These are phyloP conservation scores for Leccinum huronense DNA, from an alignment of 1,284 basidiomycete species.

Conservation along the genomic window DNA sequence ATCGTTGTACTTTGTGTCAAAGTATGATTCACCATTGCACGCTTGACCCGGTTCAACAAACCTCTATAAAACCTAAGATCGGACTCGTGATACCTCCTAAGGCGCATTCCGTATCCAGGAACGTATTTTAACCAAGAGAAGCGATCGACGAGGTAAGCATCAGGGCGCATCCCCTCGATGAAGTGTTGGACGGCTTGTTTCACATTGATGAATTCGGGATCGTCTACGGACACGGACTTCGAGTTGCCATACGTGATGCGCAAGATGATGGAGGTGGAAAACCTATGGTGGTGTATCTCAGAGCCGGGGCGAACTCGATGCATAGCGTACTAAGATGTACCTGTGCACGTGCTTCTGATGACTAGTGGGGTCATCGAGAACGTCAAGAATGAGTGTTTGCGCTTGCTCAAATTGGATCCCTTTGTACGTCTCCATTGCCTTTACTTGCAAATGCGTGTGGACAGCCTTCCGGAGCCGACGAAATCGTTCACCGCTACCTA, in stretches of 20 bases:
- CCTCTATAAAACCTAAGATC: constrained; percentile 55
- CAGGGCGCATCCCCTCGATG: constrained; percentile 52
- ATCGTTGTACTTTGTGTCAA: constrained; percentile 7
- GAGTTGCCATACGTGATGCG: constrained; percentile 64
- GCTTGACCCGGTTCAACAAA: constrained; percentile 46
- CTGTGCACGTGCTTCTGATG: constrained; percentile 36
- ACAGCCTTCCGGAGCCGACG: constrained; percentile 37
- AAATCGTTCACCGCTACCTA: constrained; percentile 28
- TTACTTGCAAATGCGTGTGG: constrained; percentile 41
- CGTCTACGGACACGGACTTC: constrained; percentile 46
- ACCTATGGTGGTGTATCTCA: constrained; percentile 38
- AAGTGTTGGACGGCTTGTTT: constrained; percentile 50
- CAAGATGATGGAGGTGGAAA: constrained; percentile 62
- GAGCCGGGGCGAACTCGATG: not conserved
- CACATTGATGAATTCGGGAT: constrained; percentile 54
- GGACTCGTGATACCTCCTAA: constrained; percentile 46
- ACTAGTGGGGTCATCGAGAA: constrained; percentile 36
- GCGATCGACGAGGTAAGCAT: constrained; percentile 57
- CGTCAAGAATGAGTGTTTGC: constrained; percentile 38
- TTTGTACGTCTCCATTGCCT: constrained; percentile 35
- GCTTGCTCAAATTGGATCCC: constrained; percentile 39
- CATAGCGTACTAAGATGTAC: constrained; percentile 12
- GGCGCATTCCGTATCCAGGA: constrained; percentile 20
- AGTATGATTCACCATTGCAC: constrained; percentile 40
- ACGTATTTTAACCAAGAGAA: constrained; percentile 53